These are phyloP conservation scores for Epicoccum sorghinum DNA, from an alignment of 2,329 filamentous ascomycete species.

Conservation along the genomic window DNA sequence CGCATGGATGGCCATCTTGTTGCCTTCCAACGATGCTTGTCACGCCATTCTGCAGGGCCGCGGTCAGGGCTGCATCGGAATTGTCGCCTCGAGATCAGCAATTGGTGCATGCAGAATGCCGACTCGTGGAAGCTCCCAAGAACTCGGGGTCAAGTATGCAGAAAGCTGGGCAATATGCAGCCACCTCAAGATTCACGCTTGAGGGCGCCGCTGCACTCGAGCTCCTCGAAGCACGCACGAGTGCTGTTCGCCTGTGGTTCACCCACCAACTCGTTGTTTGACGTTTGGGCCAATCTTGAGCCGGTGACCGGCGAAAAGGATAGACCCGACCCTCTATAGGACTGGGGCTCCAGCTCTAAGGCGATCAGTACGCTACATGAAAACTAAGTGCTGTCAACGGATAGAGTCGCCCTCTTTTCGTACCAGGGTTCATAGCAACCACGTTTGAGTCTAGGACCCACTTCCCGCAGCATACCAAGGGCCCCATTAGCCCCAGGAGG, in stretches of 20 bases:
- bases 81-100: background rate
- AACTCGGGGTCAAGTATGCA: background rate
- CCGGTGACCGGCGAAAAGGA: background rate
- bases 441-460: constrained; percentile 12
- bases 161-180: background rate
- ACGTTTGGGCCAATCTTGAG: background rate
- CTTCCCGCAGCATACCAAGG: constrained; percentile 10
- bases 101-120: background rate
- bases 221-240: background rate
- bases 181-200: background rate
- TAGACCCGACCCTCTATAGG: background rate
- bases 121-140: background rate
- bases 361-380: background rate
- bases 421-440: constrained; percentile 1
- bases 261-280: background rate
- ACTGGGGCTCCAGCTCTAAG: background rate
- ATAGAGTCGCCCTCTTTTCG: background rate
- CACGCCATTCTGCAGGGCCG: background rate
- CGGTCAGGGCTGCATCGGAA: background rate
- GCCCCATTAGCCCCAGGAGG: constrained; percentile 2
- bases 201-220: background rate
- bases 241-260: background rate
- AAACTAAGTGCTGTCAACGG: background rate
- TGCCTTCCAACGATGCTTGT: background rate
- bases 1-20: constrained; percentile 5